Base-by-base conservation (phyloP, 2,329 filamentous ascomycete species). In the Cadophora sp. region DNA sequence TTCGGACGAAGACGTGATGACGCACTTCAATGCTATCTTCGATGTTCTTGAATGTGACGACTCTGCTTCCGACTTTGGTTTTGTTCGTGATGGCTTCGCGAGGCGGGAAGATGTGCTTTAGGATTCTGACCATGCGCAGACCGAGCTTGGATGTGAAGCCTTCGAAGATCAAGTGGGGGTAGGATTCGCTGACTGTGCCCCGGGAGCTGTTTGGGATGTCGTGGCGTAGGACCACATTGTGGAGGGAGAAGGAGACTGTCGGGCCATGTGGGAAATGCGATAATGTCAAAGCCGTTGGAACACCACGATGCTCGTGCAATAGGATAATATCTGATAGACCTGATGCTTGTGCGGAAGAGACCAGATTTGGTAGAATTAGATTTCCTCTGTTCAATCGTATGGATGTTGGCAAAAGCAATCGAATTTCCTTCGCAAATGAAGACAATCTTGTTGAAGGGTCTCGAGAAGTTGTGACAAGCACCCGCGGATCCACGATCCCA, bases 111-210 rank as follows among this genome's bases (percentile, higher is more conserved):
- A 97, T 82, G 73, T 99, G 95, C 79, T 98, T 97, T 50, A 99
- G 80, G 16, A 98, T 92, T 78, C 96, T 94, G 61, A 94, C 91
- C 18, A 97, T 89, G 20, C 96, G 87, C 74, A 89, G 85, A 64
- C 96, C 96, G 6, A 98, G 82, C 41, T 86, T 87, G 6, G 91
- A 93, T 5, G 86, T 91, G 80, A 99, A 98, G 2, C 94, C 94
- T 75, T 99, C 96, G 74, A 99, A 98, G 70, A 99, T 92, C 2
- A 99, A 83, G 76, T 98, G 95, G 0, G 96, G 96, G 74, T 97
- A 99, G 45, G 89, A 91, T 80, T 99, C 96, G 69, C 89, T 93
- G 58, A 97, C 93, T 1, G 94, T 97, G 58, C 96, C 96, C 66
- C 92, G 87, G 9, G 93, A 88, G 50, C 91, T 88, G 71, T 96